These are phyloP conservation scores for Schizochytrium sp. DNA, from an alignment of 108 stramenopile species.

Conservation along the genomic window DNA sequence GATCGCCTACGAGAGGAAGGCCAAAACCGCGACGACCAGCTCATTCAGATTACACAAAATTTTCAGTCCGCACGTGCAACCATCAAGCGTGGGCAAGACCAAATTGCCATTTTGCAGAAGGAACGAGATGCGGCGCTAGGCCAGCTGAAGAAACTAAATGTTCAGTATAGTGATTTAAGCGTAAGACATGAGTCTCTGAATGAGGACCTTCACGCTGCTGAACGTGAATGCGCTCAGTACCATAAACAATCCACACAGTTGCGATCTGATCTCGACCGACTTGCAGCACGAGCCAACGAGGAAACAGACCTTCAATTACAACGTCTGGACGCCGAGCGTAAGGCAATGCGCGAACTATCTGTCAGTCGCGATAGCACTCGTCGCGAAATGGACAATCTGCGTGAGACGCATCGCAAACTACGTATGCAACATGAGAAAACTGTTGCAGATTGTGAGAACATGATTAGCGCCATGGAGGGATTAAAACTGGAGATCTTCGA, in stretches of 20 bases:
- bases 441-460: conserved; percentile 7
- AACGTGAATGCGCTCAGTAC: conserved; percentile 17
- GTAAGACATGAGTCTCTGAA: not conserved
- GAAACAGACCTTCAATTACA: conserved; percentile 46
- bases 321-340: not conserved
- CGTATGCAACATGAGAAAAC: not conserved
- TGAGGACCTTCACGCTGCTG: conserved; percentile 2
- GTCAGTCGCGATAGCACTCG: not conserved
- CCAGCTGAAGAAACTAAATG: conserved; percentile 14
- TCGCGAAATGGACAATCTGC: conserved; percentile 1
- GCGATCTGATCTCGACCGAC: conserved; percentile 20
- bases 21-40: conserved; percentile 15
- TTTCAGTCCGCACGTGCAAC: conserved; percentile 22
- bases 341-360: not conserved
- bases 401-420: conserved; percentile 1
- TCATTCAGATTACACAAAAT: conserved; percentile 60
- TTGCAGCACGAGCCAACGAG: conserved; percentile 20
- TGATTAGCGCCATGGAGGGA: conserved; percentile 16
- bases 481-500: conserved; percentile 23
- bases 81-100: not conserved
- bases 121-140: conserved; percentile 38
- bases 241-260: not conserved
- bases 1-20: not conserved
- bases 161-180: not conserved
- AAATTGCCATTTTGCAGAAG: not conserved